phyloP scores from a whole-genome alignment of 768 basidiomycete species.

The Russula sp. region DNA sequence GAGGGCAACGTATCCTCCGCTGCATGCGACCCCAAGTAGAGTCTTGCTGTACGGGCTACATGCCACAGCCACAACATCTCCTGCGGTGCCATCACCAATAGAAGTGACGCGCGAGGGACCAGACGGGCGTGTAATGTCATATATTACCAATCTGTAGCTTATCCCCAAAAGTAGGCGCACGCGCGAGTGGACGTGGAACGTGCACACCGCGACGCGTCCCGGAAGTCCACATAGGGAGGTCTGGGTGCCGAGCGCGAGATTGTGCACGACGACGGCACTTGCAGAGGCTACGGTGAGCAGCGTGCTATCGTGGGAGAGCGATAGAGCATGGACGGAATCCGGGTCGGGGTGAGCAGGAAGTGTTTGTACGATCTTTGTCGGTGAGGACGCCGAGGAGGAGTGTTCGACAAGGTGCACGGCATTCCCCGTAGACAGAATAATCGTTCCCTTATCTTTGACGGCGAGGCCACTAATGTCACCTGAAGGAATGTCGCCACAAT shows the following conservation, averaged over 20 bases:
- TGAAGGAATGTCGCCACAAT: constrained; percentile 28
- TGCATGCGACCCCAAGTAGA: constrained; percentile 50
- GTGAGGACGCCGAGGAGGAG: constrained; percentile 29
- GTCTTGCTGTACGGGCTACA: constrained; percentile 76
- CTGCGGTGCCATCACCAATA: constrained; percentile 37
- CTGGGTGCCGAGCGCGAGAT: constrained; percentile 47
- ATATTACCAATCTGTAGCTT: constrained; percentile 49
- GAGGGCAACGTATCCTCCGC: constrained; percentile 46
- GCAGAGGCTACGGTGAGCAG: constrained; percentile 52
- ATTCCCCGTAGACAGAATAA: constrained; percentile 43
- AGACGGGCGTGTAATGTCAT: constrained; percentile 53
- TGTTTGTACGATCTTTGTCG: constrained; percentile 37
- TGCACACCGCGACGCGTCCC: constrained; percentile 39
- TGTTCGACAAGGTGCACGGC: constrained; percentile 45
- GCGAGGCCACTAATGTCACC: constrained; percentile 29
- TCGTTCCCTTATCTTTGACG: constrained; percentile 31
- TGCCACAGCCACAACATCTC: constrained; percentile 48
- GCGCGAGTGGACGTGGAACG: constrained; percentile 58
- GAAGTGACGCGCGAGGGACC: constrained; percentile 46
- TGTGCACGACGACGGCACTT: constrained; percentile 50
- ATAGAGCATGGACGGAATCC: constrained; percentile 42
- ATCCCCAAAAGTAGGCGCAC: constrained; percentile 50
- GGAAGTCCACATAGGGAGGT: constrained; percentile 49
- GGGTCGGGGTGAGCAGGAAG: constrained; percentile 43
- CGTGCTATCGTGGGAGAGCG: constrained; percentile 50